Evolutionary conservation across 257 asterid species (phyloP), one percentile per base, ranked within the genome.

Genomic region (Linaria vulgaris): DNA sequence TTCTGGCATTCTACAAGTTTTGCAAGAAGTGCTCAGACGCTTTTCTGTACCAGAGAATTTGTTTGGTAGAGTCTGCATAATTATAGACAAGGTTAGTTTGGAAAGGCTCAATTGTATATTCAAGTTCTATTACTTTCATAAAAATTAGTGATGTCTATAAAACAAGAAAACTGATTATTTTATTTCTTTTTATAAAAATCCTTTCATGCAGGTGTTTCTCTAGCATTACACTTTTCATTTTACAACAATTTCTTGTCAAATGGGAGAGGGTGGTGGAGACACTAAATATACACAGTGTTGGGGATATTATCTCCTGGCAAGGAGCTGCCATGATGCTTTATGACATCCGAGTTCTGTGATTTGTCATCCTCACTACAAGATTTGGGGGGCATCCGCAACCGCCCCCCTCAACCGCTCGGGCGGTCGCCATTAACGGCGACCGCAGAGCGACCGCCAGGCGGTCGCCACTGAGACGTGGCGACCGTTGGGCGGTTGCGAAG

Each of bases 11-110:
- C 41, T 56, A 71, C 78, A 94, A 97, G 99, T 94, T 70, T 75
- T 94, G 80, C 99, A 94, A 83, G 99, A 87, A 82, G 91, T 94
- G 38, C 64, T 94, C 71, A 77, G 78, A 39, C 85, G 86, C 68
- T 90, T 83, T 66, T 85, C 95, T 1, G 63, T 90, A 54, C 90
- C 97, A 43, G 97, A 94, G 14, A 76, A 74, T 72, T 67, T 82
- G 71, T 90, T 90, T 83, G 80, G 84, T 66, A 84, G 91, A 75
- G 97, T 94, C 74, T 94, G 99, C 80, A 82, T 94, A 23, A 78
- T 79, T 58, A 87, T 90, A 59, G 99, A 94, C 82, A 94, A 94
- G 96, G 99, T 92, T 49, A 74, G 85, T 69, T 65, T 47, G 72
- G 49, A 39, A 53, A 30, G 37, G 9, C 66, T 39, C 15, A 20